phyloP scores from a whole-genome alignment of 2,329 filamentous ascomycete genomes.

The Dothideomycetes sp. region DNA sequence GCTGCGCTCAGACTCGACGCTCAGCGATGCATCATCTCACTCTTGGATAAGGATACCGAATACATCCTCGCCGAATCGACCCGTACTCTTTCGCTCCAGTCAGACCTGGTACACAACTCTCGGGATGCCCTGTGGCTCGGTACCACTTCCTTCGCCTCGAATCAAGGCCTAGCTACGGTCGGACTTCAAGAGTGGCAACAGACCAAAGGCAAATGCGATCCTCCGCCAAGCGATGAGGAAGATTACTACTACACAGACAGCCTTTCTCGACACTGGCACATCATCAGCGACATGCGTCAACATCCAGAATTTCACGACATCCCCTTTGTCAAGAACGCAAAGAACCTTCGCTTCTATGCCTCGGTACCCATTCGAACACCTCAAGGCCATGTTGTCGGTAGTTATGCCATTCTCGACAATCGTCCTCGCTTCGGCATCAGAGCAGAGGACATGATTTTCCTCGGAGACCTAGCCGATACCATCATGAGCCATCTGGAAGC shows the following conservation, averaged over 20 bases:
- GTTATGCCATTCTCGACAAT: constrained; percentile 50
- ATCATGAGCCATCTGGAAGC: constrained; percentile 53
- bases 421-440: constrained; percentile 46
- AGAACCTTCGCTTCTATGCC: constrained; percentile 37
- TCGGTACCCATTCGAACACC: constrained; percentile 53
- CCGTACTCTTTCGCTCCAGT: constrained; percentile 34
- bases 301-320: constrained; percentile 5
- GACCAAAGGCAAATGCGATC: constrained; percentile 18
- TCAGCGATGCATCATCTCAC: constrained; percentile 42
- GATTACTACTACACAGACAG: constrained; percentile 21
- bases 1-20: constrained; percentile 40
- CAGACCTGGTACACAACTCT: constrained; percentile 22
- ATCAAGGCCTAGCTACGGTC: constrained; percentile 29
- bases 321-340: constrained; percentile 14
- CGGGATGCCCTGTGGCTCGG: constrained; percentile 30
- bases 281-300: constrained; percentile 20
- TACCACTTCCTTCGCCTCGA: constrained; percentile 24
- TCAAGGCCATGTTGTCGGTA: constrained; percentile 49
- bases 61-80: constrained; percentile 47
- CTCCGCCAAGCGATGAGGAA: constrained; percentile 14
- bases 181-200: constrained; percentile 17
- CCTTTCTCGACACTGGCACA: constrained; percentile 17
- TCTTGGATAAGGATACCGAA: constrained; percentile 39
- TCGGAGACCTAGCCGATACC: constrained; percentile 48
- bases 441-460: constrained; percentile 42